Base-by-base conservation (phyloP, 75 land plant species). In the Pinus tabuliformis region DNA sequence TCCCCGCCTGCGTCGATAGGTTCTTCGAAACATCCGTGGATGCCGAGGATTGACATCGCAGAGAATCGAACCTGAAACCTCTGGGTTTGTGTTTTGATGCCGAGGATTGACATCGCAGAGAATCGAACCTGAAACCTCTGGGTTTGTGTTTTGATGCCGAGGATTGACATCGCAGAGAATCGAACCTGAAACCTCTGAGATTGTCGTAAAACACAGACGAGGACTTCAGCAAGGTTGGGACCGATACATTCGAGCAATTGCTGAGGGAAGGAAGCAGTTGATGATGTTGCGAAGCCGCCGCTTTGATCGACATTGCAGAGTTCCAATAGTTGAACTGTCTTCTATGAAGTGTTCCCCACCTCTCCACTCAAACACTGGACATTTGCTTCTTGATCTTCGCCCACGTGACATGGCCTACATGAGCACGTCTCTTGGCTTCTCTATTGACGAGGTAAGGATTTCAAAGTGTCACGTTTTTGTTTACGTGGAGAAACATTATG, bases 101-200 rank as follows among this genome's bases (percentile, higher is more conserved):
- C 9, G 42, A 30, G 18, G n/a, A 64, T 64, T 64, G 68, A 64
- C 68, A 64, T 64, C 68, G 33, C n/a, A 64, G n/a, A 16, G 68
- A 64, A 1, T 64, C 68, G n/a, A 64, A 64, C 42, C 68, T 64
- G 18, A 36, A 42, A 33, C 68, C 20, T 64, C 68, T 64, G 9
- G 8, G 37, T 17, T n/a, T n/a, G n/a, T n/a, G n/a, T n/a, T n/a
- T n/a, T n/a, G 68, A 64, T 64, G n/a, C 42, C 9, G 42, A 30
- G 18, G n/a, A 64, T 64, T 64, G 68, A 64, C 68, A 64, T 64
- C 68, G 33, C n/a, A 64, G n/a, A 16, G 68, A 64, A 1, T 64
- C 68, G n/a, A 64, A 64, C 42, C 68, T 64, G 18, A 36, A 42
- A 33, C 68, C 20, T 64, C 68, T 64, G 9, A 3, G 37, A n/a